Evolutionary conservation across 2,329 filamentous ascomycete genomes (phyloP), one percentile per base, ranked within the genome.

Genomic region (Botrytis aclada): DNA sequence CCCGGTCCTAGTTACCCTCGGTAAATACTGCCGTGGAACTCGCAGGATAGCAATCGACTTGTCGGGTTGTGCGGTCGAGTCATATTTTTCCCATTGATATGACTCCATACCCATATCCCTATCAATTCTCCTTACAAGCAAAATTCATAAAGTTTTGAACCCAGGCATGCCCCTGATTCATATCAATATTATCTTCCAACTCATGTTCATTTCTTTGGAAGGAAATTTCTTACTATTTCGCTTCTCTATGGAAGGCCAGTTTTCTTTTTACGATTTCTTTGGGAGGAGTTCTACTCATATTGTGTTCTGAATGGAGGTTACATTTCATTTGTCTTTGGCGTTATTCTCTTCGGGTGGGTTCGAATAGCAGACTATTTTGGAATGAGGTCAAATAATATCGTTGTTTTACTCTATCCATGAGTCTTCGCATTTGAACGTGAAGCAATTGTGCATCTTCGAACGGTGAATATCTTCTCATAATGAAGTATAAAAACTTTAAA

Each of bases 31-130:
- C 34, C 34, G 34, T 34, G 34, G 34, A 34, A 34, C 34, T 34
- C 4, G 6, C 34, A 34, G 34, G 34, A 34, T 6, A 34, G 34
- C 34, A 34, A 34, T 34, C 34, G 34, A 34, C 34, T 34, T 34
- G 37, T 47, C 45, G 0, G 45, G 20, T 51, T 0, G 25, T 51
- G 4, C 25, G 3, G 25, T 51, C 47, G 25, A 54, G 25, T n/a
- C 47, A 54, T 25, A 43, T 43, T 1, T 1, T 6, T 54, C 5
- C 4, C 1, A 54, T 16, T 54, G 3, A n/a, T 4, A 54, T n/a
- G 4, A 29, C 25, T n/a, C 14, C 4, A 54, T 16, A 16, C 6
- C 25, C 12, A n/a, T 0, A 2, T 54, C 12, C 4, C 25, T 2
- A 54, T 0, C 25, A n/a, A 7, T 16, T 54, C 5, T 29, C 47